Evolutionary conservation across 176 grass and related monocot genomes (phyloP).

Genomic region (Avena eriantha): DNA sequence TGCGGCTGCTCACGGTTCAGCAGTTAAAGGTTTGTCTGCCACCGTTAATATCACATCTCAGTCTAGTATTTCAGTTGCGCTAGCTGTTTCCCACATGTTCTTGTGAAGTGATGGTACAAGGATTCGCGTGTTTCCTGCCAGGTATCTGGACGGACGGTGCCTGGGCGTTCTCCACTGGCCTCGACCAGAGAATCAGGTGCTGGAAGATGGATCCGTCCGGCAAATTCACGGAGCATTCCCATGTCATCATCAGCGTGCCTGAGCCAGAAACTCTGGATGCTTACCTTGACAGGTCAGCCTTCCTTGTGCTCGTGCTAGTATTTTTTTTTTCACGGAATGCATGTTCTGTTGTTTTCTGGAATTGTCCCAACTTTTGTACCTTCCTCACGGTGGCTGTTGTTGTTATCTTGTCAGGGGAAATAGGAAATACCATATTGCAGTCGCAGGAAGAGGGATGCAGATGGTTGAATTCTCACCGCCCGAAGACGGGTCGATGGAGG

Average conservation of each 20-base stretch:
- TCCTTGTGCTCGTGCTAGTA: neutral
- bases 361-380: neutral
- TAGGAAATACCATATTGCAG: constrained; percentile 67
- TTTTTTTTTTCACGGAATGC: neutral
- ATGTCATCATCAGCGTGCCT: constrained; percentile 80
- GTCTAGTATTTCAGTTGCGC: neutral
- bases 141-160: constrained; percentile 85
- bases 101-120: neutral
- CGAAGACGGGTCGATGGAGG: neutral
- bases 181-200: constrained; percentile 89
- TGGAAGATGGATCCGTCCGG: constrained; percentile 56
- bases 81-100: neutral
- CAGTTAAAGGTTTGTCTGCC: constrained; percentile 82
- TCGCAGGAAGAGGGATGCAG: constrained; percentile 92
- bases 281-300: constrained; percentile 54
- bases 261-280: constrained; percentile 91
- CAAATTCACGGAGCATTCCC: constrained; percentile 58
- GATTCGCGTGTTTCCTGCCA: constrained; percentile 19
- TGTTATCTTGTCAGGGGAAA: constrained; percentile 45
- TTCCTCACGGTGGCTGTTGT: neutral
- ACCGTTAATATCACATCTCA: neutral
- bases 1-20: constrained; percentile 77
- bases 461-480: constrained; percentile 70
- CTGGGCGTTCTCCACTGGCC: constrained; percentile 86
- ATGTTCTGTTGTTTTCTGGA: neutral